phyloP scores from a whole-genome alignment of 177 flowering plant genomes.

The Vitis hybrid region DNA sequence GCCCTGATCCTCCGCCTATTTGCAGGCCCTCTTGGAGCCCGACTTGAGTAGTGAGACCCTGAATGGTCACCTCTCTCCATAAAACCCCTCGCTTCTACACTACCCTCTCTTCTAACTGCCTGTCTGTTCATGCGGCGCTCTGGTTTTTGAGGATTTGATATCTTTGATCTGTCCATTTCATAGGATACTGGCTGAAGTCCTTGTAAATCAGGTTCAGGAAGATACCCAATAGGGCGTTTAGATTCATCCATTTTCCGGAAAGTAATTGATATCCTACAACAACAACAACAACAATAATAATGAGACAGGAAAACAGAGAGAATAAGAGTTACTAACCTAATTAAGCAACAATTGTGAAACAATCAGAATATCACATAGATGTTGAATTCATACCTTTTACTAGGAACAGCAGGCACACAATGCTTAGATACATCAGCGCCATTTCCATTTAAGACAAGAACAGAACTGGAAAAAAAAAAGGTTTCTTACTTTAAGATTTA shows the following conservation, averaged over 20 bases:
- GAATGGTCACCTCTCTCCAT: conserved; percentile 21
- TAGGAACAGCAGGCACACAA: conserved; percentile 91
- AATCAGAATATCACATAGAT: no score
- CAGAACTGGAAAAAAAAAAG: conserved; percentile 57
- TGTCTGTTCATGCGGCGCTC: conserved; percentile 22
- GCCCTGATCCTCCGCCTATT: conserved; percentile 28
- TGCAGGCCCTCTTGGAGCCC: conserved; percentile 20
- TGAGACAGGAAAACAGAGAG: background rate
- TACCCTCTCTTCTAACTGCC: conserved; percentile 23
- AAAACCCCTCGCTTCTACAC: conserved; percentile 19
- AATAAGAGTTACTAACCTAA: background rate
- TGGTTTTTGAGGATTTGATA: conserved; percentile 20
- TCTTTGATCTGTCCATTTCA: conserved; percentile 31
- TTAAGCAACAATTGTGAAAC: background rate
- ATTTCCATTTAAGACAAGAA: conserved; percentile 89
- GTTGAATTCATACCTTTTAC: conserved; percentile 58
- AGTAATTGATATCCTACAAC: conserved; percentile 84
- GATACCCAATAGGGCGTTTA: conserved; percentile 55
- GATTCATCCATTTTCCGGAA: conserved; percentile 89
- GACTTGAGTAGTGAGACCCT: conserved; percentile 25
- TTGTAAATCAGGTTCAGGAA: conserved; percentile 74
- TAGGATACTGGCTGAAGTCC: conserved; percentile 70
- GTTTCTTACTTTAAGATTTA: background rate
- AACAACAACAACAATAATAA: background rate
- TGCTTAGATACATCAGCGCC: conserved; percentile 98